Evolutionary conservation across 352 stramenopile species (phyloP).

Genomic region (Aphanomyces invadans): DNA sequence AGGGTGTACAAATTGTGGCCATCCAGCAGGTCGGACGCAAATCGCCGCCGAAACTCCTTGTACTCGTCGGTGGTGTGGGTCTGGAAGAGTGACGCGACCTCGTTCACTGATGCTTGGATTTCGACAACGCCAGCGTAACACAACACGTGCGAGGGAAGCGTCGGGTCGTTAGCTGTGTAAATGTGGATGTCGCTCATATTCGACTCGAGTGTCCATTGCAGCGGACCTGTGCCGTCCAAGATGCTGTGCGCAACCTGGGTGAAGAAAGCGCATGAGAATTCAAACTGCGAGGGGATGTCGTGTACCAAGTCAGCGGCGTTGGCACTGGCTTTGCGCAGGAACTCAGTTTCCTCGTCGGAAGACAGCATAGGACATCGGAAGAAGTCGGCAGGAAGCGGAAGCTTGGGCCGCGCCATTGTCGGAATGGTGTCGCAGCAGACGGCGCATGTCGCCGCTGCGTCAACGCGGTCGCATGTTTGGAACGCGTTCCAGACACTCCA

Average conservation of each 20-base stretch:
- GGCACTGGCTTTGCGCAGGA: constrained; percentile 61
- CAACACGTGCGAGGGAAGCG: neutral
- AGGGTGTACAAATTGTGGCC: constrained; percentile 54
- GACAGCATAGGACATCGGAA: constrained; percentile 57
- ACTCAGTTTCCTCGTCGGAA: constrained; percentile 49
- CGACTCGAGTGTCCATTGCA: constrained; percentile 70
- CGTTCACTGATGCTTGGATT: constrained; percentile 70
- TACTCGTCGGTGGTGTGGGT: constrained; percentile 67
- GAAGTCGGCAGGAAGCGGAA: constrained; percentile 63
- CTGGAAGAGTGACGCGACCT: constrained; percentile 81
- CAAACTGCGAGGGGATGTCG: too few relatives aligned
- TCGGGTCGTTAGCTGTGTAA: constrained; percentile 39
- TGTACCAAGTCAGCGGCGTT: constrained; percentile 72
- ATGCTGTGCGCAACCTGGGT: constrained; percentile 33
- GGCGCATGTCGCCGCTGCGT: neutral
- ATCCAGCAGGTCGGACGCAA: constrained; percentile 41
- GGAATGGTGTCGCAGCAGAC: neutral
- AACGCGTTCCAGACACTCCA: neutral
- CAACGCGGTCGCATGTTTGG: too few relatives aligned
- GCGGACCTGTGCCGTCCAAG: constrained; percentile 45
- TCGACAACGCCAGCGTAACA: constrained; percentile 29
- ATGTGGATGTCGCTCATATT: constrained; percentile 57
- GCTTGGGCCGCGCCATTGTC: neutral
- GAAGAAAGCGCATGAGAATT: neutral
- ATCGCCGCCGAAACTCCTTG: constrained; percentile 31